Conservation (phyloP, 306 rosid species). For the Trifolium subterraneum region DNA sequence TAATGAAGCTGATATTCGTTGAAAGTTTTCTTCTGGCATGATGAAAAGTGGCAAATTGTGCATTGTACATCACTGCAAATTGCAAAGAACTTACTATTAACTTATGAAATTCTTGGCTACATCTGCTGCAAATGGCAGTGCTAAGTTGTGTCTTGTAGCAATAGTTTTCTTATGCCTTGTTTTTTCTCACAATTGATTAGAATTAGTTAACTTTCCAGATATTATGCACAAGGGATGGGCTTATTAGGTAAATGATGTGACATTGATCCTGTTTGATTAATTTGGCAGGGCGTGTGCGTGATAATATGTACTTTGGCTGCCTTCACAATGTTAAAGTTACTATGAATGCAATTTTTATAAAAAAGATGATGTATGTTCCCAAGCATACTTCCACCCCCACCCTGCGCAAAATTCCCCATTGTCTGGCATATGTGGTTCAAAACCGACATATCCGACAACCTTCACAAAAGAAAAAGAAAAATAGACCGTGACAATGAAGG, state of each 20-base stretch:
- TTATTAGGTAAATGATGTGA: conserved; percentile 11
- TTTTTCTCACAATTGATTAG: background rate
- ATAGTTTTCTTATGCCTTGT: background rate
- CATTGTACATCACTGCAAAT: conserved; percentile 29
- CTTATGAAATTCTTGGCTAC: conserved; percentile 31
- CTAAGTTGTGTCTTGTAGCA: conserved; percentile 2
- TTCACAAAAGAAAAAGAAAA: no score
- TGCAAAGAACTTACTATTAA: conserved; percentile 5
- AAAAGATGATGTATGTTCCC: no score
- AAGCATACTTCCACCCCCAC: no score
- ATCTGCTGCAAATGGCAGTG: conserved; percentile 28
- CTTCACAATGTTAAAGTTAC: background rate
- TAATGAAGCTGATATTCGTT: conserved; percentile 20
- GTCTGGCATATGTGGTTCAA: no score
- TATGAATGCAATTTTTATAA: background rate
- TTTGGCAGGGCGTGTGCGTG: background rate
- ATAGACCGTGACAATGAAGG: no score
- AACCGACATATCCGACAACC: no score
- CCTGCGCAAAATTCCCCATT: no score
- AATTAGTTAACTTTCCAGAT: background rate
- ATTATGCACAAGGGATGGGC: background rate
- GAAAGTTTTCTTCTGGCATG: conserved; percentile 11
- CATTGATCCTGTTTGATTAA: conserved; percentile 15
- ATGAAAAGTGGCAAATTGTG: conserved; percentile 37
- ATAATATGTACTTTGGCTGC: background rate